Evolutionary conservation across 2,329 filamentous ascomycete genomes (phyloP).

Genomic region (Aureobasidium sp.): DNA sequence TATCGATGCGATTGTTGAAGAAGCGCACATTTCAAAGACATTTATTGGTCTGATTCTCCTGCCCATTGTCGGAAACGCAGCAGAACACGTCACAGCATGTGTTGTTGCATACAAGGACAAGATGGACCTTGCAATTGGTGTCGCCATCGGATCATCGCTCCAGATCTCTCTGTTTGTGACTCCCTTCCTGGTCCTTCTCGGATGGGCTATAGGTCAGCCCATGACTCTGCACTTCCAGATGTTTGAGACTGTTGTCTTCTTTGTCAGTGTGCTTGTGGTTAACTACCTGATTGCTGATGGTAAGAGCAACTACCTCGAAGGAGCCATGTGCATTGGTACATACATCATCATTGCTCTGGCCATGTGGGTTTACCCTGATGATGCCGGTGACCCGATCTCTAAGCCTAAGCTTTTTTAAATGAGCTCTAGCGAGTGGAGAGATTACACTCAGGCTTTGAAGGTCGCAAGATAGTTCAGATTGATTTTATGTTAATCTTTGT

Average conservation of each 20-base stretch:
- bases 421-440: background rate
- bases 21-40: constrained; percentile 44
- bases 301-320: constrained; percentile 79
- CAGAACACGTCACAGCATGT: constrained; percentile 56
- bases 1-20: constrained; percentile 45
- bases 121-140: constrained; percentile 59
- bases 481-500: background rate
- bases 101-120: constrained; percentile 57
- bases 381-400: constrained; percentile 25
- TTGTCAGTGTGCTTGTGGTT: constrained; percentile 75
- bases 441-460: no score
- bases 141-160: constrained; percentile 56
- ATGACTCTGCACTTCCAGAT: constrained; percentile 74
- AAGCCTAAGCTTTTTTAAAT: constrained; percentile 4
- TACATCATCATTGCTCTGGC: constrained; percentile 53
- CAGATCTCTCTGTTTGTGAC: constrained; percentile 53
- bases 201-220: constrained; percentile 44
- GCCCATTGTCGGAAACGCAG: constrained; percentile 55
- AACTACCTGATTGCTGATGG: constrained; percentile 83
- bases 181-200: constrained; percentile 47
- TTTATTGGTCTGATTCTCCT: constrained; percentile 50
- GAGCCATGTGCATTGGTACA: constrained; percentile 49
- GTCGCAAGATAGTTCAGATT: background rate
- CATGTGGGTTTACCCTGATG: constrained; percentile 53
- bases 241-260: constrained; percentile 82